These are phyloP conservation scores for Debaryomyces tyrocola DNA, from an alignment of 805 yeast genomes.

Conservation along the genomic window DNA sequence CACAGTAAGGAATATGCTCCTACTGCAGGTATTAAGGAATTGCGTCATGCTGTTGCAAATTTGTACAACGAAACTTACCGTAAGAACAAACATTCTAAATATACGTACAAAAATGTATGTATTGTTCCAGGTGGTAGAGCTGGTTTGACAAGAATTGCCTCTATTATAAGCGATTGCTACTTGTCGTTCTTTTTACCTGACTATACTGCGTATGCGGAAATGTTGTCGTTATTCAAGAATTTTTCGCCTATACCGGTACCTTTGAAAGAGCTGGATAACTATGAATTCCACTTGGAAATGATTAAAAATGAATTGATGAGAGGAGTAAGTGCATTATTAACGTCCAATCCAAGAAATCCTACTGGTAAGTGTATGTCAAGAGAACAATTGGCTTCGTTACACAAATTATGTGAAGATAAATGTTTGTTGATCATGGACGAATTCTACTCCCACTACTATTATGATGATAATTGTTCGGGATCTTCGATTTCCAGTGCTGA, in stretches of 20 bases:
- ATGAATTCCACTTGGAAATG: constrained; percentile 53
- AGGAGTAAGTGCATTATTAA: constrained; percentile 58
- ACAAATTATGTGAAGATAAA: constrained; percentile 50
- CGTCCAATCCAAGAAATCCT: constrained; percentile 65
- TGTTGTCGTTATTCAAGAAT: constrained; percentile 61
- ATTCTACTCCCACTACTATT: constrained; percentile 59
- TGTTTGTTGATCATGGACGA: constrained; percentile 65
- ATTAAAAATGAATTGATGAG: constrained; percentile 52
- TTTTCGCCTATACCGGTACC: constrained; percentile 66
- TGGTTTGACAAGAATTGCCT: constrained; percentile 61
- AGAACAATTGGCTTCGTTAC: constrained; percentile 47
- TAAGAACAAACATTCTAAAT: constrained; percentile 47
- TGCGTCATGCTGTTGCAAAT: constrained; percentile 59
- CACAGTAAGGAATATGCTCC: constrained; percentile 58
- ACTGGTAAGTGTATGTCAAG: constrained; percentile 55
- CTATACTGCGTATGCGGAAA: constrained; percentile 65
- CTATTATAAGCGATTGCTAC: constrained; percentile 58
- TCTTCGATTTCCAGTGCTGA: constrained; percentile 51
- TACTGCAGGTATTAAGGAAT: constrained; percentile 54
- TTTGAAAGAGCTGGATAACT: constrained; percentile 54
- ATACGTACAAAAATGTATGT: constrained; percentile 60
- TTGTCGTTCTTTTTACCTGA: constrained; percentile 61
- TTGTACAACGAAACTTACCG: constrained; percentile 57
- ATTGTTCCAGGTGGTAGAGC: constrained; percentile 68
- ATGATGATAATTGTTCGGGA: constrained; percentile 54